Conservation (phyloP, 2,329 filamentous ascomycete species). For the Lachnellula cervina region DNA sequence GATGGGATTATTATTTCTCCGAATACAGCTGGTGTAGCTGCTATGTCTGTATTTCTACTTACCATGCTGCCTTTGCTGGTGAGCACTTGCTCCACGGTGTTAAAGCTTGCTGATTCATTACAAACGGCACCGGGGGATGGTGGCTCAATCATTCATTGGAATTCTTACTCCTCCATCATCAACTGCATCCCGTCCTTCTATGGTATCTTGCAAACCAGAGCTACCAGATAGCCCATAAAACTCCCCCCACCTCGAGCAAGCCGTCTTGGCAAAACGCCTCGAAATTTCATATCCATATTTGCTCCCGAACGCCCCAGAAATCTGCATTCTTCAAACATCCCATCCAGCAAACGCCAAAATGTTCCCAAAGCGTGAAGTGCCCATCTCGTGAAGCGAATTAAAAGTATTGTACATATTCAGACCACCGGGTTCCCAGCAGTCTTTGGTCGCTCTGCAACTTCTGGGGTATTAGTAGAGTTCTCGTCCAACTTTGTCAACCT, state of each 20-base stretch:
- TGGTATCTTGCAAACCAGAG: neutral
- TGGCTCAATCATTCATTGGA: neutral
- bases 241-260: neutral
- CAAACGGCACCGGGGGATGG: neutral
- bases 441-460: slow-evolving; percentile 20
- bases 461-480: slow-evolving; percentile 10
- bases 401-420: neutral
- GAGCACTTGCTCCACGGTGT: no score
- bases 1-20: neutral
- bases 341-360: neutral
- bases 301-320: neutral
- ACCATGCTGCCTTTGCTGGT: neutral
- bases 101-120: neutral
- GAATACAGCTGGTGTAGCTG: neutral
- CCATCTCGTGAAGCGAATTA: neutral
- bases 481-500: slow-evolving; percentile 36
- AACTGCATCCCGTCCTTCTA: neutral
- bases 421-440: slow-evolving; percentile 19
- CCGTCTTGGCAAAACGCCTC: neutral
- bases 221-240: neutral
- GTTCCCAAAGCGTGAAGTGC: neutral
- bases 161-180: neutral
- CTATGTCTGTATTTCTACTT: neutral
- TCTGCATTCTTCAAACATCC: neutral
- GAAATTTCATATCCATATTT: neutral